These are phyloP conservation scores for Physocladia obscura DNA, from an alignment of 192 early-diverging fungal genomes.

Conservation along the genomic window DNA sequence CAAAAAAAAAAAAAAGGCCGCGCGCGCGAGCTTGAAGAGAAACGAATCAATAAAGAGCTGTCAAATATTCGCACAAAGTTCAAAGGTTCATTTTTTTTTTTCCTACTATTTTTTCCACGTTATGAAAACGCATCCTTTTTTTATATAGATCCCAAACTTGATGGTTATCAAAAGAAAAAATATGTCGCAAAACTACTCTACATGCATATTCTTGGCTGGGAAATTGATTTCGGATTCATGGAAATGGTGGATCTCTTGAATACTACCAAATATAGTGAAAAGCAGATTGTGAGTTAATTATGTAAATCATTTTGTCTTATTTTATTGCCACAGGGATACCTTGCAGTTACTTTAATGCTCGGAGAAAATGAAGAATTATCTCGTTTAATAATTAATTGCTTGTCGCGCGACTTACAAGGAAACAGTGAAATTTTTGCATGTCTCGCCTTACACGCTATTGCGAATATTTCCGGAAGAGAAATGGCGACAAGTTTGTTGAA, in stretches of 20 bases:
- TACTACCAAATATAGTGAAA: constrained; percentile 91
- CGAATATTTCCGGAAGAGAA: constrained; percentile 91
- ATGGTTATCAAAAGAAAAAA: constrained; percentile 99
- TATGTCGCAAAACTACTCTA: constrained; percentile 99
- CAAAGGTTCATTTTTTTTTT: constrained; percentile 68
- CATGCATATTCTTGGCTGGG: constrained; percentile 99
- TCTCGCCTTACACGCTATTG: constrained; percentile 90
- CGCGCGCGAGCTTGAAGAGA: constrained; percentile 94
- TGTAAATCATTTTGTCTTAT: neutral
- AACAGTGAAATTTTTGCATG: constrained; percentile 84
- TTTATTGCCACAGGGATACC: constrained; percentile 74
- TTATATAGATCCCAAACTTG: constrained; percentile 76
- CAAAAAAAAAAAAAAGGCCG: constrained; percentile 63
- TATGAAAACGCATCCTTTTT: too few species aligned
- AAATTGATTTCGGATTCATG: constrained; percentile 96
- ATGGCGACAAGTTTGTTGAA: constrained; percentile 82
- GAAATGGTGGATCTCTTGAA: constrained; percentile 92
- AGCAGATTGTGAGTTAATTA: constrained; percentile 81
- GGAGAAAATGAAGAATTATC: constrained; percentile 82
- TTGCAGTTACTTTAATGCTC: constrained; percentile 90
- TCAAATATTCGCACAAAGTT: constrained; percentile 99
- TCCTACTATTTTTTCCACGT: neutral
- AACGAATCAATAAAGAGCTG: constrained; percentile 98
- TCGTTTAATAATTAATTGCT: constrained; percentile 80
- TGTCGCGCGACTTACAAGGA: constrained; percentile 85